phyloP scores from a whole-genome alignment of 441 rosid genomes.

The Iberis amara region DNA sequence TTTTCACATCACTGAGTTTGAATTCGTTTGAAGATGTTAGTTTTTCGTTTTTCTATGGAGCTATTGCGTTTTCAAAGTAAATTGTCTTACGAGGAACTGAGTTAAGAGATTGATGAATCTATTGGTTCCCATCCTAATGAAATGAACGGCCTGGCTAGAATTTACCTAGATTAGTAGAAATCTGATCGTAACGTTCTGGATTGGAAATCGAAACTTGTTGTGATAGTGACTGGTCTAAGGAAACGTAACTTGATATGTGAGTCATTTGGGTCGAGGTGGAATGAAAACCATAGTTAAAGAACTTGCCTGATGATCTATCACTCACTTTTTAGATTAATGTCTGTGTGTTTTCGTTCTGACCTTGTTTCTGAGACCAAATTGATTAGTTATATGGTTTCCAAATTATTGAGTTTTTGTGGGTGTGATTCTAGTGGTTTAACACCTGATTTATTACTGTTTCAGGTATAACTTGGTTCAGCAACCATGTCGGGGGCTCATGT shows the following conservation, averaged over 20 bases:
- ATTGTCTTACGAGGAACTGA: background rate
- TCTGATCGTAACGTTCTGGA: constrained; percentile 1
- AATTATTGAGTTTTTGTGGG: background rate
- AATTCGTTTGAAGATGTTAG: background rate
- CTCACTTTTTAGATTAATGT: background rate
- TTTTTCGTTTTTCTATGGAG: background rate
- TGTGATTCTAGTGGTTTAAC: constrained; percentile 1
- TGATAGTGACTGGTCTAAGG: background rate
- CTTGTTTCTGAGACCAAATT: constrained; percentile 3
- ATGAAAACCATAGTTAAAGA: background rate
- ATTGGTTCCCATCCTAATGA: background rate
- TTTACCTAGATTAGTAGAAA: background rate
- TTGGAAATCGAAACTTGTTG: background rate
- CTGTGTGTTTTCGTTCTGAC: background rate
- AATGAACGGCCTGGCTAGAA: too few species aligned
- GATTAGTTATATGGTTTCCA: background rate
- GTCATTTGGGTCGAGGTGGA: background rate
- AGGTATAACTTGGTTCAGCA: constrained; percentile 22
- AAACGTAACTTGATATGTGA: background rate
- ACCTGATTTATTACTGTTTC: constrained; percentile 7
- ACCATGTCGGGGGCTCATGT: constrained; percentile 31
- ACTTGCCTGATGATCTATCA: constrained; percentile 10
- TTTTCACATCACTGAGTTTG: too few species aligned
- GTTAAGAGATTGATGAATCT: background rate
- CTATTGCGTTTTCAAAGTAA: background rate